Base-by-base conservation (phyloP, 371 early-diverging fungal genomes). In the Syncephalastrum contaminatum region DNA sequence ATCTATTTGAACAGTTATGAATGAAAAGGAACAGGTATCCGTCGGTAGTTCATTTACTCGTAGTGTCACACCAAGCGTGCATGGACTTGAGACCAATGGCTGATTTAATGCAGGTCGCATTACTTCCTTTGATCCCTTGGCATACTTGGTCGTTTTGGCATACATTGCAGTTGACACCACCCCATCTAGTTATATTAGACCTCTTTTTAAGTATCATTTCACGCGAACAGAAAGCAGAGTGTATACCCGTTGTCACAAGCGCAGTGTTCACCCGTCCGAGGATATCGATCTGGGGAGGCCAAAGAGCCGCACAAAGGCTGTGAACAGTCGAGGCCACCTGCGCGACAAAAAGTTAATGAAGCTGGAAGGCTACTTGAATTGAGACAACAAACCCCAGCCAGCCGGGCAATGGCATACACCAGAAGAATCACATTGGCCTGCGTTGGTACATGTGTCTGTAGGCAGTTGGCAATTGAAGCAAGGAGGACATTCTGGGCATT, bases 1-100 rank as follows among this genome's bases (percentile, higher is more conserved):
- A 53, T 77, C 78, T 77, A 12, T 15, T 7, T 21, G 21, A 4
- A 43, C 4, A n/a, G 19, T 7, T 24, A 42, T 25, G n/a, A 21
- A 4, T 6, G 20, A 39, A 49, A 20, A 16, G 36, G 0, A 25
- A 55, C 0, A 18, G 22, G 6, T 24, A 3, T 7, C 8, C 49
- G 24, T 36, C 43, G 15, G 45, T 14, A 12, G n/a, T 18, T 42
- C 57, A 21, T 59, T 53, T 69, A 77, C 78, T 77, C 41, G 78
- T 77, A 2, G 75, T 72, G 21, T 65, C 68, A 56, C 78, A 77
- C 78, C 78, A 77, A 14, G 78, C 78, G 56, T 77, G 74, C 70
- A 72, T 70, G 3, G 72, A 70, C 56, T 77, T 77, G 16, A 77
- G 42, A 18, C 78, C 78, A 60, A 74, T 64, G 30, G 75, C 78